Evolutionary conservation across 208 protist species (phyloP).

Genomic region (Phytomonas serpens): DNA sequence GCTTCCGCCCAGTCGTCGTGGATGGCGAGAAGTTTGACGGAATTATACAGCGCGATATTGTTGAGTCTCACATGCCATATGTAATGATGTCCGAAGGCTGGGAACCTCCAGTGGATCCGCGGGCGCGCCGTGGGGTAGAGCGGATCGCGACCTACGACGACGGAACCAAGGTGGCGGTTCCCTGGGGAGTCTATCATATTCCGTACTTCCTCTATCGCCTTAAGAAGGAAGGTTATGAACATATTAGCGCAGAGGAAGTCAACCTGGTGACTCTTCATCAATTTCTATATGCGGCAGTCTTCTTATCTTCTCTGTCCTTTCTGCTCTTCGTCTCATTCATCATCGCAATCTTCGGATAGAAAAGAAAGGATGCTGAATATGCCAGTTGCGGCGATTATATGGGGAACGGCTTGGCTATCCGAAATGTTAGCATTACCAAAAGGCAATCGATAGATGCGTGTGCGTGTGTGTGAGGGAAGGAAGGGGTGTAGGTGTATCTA

Average conservation of each 20-base stretch:
- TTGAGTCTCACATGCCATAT: constrained; percentile 85
- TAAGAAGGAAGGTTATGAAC: constrained; percentile 45
- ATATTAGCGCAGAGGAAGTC: constrained; percentile 43
- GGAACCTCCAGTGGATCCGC: constrained; percentile 69
- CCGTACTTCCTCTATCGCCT: constrained; percentile 77
- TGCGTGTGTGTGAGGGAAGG: neutral
- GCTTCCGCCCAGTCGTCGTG: constrained; percentile 40
- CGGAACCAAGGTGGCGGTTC: constrained; percentile 42
- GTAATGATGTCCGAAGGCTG: constrained; percentile 65
- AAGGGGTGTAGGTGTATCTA: neutral
- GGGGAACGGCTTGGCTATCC: neutral
- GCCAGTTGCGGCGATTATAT: neutral
- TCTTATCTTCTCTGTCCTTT: constrained; percentile 25
- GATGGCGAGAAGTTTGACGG: constrained; percentile 73
- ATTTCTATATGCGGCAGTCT: constrained; percentile 30
- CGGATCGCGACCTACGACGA: constrained; percentile 69
- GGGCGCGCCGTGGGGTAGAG: constrained; percentile 64
- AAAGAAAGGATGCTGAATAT: neutral
- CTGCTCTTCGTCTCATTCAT: neutral
- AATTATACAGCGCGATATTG: constrained; percentile 47
- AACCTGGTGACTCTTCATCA: constrained; percentile 55
- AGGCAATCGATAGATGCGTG: neutral
- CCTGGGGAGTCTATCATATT: constrained; percentile 83
- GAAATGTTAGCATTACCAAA: neutral
- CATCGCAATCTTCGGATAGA: constrained; percentile 2